These are phyloP conservation scores for Piper longum DNA, from an alignment of 164 flowering plant genomes.

Conservation along the genomic window DNA sequence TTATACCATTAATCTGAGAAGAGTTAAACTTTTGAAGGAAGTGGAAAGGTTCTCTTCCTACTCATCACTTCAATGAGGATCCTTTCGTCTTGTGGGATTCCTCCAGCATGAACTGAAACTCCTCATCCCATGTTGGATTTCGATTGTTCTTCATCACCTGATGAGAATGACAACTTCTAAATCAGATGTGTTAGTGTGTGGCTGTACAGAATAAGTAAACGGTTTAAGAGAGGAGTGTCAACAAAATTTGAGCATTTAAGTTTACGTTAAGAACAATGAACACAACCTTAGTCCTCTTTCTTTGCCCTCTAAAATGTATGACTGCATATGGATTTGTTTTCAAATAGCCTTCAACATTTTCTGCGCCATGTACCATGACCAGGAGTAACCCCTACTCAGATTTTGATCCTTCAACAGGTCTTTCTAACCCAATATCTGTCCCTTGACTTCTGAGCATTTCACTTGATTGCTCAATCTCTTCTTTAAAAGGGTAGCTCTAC, in stretches of 20 bases:
- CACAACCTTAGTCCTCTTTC: conserved; percentile 53
- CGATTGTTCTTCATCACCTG: conserved; percentile 41
- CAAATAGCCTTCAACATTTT: conserved; percentile 52
- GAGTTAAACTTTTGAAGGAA: conserved; percentile 23
- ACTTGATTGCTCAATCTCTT: conserved; percentile 23
- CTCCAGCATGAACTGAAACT: conserved; percentile 57
- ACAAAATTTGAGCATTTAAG: not conserved
- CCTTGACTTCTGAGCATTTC: conserved; percentile 16
- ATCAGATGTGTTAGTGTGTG: not conserved
- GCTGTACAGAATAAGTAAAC: not conserved
- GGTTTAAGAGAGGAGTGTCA: not conserved
- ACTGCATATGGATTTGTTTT: conserved; percentile 58
- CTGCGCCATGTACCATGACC: conserved; percentile 33
- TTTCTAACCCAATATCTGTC: conserved; percentile 7
- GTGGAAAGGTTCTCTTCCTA: conserved; percentile 17
- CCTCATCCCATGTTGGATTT: conserved; percentile 68
- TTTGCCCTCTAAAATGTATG: conserved; percentile 50
- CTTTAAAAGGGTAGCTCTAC: conserved; percentile 48
- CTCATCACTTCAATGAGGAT: conserved; percentile 54
- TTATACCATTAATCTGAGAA: not conserved
- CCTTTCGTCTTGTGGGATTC: conserved; percentile 46
- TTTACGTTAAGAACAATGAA: not conserved
- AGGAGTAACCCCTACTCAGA: conserved; percentile 38
- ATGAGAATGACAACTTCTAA: not conserved
- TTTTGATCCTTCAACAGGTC: conserved; percentile 3